These are phyloP conservation scores for Epipyxis sp. DNA, from an alignment of 108 stramenopile species.

Conservation along the genomic window DNA sequence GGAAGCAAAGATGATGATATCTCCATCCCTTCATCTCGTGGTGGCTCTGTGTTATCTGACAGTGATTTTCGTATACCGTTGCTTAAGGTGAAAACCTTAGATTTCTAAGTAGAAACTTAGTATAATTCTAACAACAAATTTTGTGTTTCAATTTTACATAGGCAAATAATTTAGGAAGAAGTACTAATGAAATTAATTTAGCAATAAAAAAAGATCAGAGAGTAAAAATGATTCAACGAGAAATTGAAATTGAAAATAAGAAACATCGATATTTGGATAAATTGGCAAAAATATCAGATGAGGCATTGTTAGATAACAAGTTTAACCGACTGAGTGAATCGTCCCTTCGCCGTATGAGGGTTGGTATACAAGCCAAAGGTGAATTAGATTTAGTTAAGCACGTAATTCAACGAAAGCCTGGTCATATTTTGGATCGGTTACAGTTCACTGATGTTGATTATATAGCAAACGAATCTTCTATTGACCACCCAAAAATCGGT, in stretches of 20 bases:
- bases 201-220: not conserved
- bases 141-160: no score
- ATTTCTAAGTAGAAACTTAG: no score
- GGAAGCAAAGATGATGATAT: no score
- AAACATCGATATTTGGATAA: not conserved
- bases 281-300: not conserved
- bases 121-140: no score
- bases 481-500: conserved; percentile 11
- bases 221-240: not conserved
- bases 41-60: no score
- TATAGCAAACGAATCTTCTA: not conserved
- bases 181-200: no score
- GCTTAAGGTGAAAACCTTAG: no score
- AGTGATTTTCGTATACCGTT: no score
- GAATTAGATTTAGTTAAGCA: not conserved
- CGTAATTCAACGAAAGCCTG: not conserved
- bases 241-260: not conserved
- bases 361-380: not conserved
- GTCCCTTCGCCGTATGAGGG: no score
- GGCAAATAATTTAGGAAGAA: no score
- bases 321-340: no score
- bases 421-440: not conserved
- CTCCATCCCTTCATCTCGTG: no score
- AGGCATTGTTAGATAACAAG: not conserved
- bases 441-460: not conserved